These are phyloP conservation scores for Suillus lakei DNA, from an alignment of 768 basidiomycete species.

Conservation along the genomic window DNA sequence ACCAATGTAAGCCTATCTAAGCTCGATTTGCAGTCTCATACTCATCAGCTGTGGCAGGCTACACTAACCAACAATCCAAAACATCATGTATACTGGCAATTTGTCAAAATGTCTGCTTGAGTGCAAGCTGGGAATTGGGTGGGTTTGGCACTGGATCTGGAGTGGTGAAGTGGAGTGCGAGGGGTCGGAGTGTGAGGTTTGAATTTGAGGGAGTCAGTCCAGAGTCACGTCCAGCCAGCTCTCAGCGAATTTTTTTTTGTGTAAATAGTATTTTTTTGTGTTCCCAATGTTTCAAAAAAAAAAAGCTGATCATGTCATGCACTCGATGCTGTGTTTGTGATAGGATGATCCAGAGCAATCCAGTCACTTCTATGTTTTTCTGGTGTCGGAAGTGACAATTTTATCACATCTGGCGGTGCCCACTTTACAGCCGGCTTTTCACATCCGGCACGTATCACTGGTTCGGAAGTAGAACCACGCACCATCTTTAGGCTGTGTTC, in stretches of 20 bases:
- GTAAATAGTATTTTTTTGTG: not conserved
- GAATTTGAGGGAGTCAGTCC: not conserved
- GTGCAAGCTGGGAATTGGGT: conserved; percentile 3
- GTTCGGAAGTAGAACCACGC: not conserved
- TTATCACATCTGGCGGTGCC: not conserved
- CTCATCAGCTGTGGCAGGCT: not conserved
- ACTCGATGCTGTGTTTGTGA: not conserved
- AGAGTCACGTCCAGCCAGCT: conserved; percentile 2
- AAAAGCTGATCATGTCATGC: not conserved
- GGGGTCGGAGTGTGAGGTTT: not conserved
- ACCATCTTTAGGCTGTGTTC: not conserved
- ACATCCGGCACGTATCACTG: not conserved
- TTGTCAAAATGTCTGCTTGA: not conserved
- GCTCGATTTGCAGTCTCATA: not conserved
- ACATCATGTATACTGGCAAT: conserved; percentile 2
- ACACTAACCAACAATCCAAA: conserved; percentile 1
- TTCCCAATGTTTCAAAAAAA: not conserved
- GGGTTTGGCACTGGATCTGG: not conserved
- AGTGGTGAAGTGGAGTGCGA: not conserved
- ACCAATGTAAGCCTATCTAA: not conserved
- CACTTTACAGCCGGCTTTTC: not conserved
- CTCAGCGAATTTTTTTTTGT: not conserved
- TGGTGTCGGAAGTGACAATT: not conserved
- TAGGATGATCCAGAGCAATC: not conserved
- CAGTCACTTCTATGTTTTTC: not conserved